Base-by-base conservation (phyloP, 2,329 filamentous ascomycete species). In the Rutstroemia sp. region DNA sequence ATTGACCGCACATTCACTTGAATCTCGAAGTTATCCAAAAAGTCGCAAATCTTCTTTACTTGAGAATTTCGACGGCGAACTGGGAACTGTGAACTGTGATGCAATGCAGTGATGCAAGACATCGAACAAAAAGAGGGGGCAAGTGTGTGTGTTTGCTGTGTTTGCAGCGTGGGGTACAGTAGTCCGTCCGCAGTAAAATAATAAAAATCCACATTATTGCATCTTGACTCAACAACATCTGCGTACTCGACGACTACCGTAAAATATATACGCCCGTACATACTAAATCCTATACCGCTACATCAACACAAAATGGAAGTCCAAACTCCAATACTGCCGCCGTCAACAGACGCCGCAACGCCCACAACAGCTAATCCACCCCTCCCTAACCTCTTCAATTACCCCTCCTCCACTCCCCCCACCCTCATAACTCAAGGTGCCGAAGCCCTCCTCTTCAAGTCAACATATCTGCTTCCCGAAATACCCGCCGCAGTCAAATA, bases 371-470 rank as follows among this genome's bases (percentile, higher is more conserved):
- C 42, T 12, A 19, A n/a, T 6, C 57, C 50, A 34, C 59, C 53
- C 44, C 58, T 63, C 40, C 67, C 66, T 49, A 57, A 65, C 54
- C 65, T 64, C 47, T 64, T 67, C 56, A 49, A 54, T 76, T 75
- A 83, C 74, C 80, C 81, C 69, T 75, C 80, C 60, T 76, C 82
- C 40, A 71, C 76, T 64, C 72, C 81, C 49, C 83, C 89, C 61
- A 72, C 70, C 49, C 87, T 96, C 67, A 82, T 97, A 65, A 86
- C 89, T 57, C 94, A 97, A 78, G 94, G 94, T 73, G 94, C 94
- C 69, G 94, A 99, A 81, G 92, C 89, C 58, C 89, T 92, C 62
- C 83, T 99, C 69, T 97, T 95, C 82, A 86, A 84, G 71, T 92
- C 89, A 17, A 85, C 82, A 55, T 95, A 89, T 74, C 84, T 96